phyloP scores from a whole-genome alignment of 1,139 yeast species.

The Yamadazyma taylorii region DNA sequence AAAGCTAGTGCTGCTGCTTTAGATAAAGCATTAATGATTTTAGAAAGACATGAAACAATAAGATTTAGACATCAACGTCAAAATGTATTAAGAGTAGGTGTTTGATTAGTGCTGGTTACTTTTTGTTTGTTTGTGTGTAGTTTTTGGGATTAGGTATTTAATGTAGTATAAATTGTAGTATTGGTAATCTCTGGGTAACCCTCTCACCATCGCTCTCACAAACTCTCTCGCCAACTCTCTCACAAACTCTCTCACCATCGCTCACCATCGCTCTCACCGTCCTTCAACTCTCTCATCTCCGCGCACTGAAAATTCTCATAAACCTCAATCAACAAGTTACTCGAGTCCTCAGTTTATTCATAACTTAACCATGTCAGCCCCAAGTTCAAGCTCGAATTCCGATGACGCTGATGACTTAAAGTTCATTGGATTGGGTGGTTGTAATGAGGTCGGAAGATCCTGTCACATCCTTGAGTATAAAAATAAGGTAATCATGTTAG shows the following conservation, averaged over 20 bases:
- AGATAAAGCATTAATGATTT: conserved; percentile 76
- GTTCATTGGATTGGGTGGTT: conserved; percentile 98
- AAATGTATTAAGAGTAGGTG: conserved; percentile 79
- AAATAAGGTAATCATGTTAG: conserved; percentile 96
- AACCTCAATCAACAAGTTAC: neutral
- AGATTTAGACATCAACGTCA: conserved; percentile 89
- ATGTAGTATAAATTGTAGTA: neutral
- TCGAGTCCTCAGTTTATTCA: neutral
- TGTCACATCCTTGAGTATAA: conserved; percentile 91
- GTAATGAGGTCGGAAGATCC: conserved; percentile 95
- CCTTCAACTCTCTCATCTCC: too few species aligned
- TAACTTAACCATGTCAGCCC: neutral
- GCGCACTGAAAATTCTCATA: too few species aligned
- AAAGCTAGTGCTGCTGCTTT: conserved; percentile 69
- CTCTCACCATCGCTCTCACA: too few species aligned
- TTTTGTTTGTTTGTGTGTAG: neutral
- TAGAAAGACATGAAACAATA: conserved; percentile 85
- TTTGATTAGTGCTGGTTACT: conserved; percentile 28
- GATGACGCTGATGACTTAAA: conserved; percentile 47
- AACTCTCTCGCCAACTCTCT: too few species aligned
- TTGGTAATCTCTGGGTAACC: too few species aligned
- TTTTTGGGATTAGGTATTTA: neutral
- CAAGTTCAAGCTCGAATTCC: neutral
- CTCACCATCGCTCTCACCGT: neutral
- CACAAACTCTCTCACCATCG: too few species aligned